Percentiles rank a stretch among this genome's conserved stretches.
phyloP scores from a whole-genome alignment of 768 basidiomycete genomes.

The Kwoniella sp. region DNA sequence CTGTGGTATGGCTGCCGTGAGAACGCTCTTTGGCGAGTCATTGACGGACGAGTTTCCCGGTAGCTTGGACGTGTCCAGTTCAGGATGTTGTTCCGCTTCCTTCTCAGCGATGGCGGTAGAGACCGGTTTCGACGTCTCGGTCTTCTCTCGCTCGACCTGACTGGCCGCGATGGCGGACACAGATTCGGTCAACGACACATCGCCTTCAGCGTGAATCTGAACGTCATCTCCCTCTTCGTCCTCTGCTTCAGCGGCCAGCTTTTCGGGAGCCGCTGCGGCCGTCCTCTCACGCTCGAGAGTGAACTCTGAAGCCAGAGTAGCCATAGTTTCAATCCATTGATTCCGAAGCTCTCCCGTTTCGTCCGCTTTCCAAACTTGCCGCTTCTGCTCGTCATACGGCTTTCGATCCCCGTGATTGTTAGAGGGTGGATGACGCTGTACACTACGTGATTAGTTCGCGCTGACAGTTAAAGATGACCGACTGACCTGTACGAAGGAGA shows the following conservation, averaged over 20 bases:
- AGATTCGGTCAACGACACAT: too few relatives aligned
- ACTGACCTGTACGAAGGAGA: constrained; percentile 53
- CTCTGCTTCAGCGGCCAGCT: too few relatives aligned
- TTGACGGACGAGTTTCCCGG: too few relatives aligned
- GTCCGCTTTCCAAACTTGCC: constrained; percentile 7
- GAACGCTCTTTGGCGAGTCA: too few relatives aligned
- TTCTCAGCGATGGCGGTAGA: too few relatives aligned
- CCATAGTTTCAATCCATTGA: constrained; percentile 10
- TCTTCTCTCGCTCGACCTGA: background rate
- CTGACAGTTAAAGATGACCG: too few relatives aligned
- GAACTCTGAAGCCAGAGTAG: background rate
- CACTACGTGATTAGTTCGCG: background rate
- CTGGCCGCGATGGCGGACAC: background rate
- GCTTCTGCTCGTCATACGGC: constrained; percentile 5
- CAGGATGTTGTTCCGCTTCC: too few relatives aligned
- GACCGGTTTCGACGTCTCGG: too few relatives aligned
- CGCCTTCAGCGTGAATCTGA: too few relatives aligned
- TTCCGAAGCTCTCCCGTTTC: constrained; percentile 7
- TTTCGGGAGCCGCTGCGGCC: background rate
- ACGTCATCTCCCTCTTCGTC: too few relatives aligned
- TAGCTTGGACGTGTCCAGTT: too few relatives aligned
- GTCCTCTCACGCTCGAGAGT: background rate
- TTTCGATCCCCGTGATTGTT: background rate
- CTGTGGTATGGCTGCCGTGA: too few relatives aligned
- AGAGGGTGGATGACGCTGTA: constrained; percentile 5